Evolutionary conservation across 73 alveolate species (phyloP), one percentile per base, ranked within the genome.

Genomic region (Diophrys appendiculata): DNA sequence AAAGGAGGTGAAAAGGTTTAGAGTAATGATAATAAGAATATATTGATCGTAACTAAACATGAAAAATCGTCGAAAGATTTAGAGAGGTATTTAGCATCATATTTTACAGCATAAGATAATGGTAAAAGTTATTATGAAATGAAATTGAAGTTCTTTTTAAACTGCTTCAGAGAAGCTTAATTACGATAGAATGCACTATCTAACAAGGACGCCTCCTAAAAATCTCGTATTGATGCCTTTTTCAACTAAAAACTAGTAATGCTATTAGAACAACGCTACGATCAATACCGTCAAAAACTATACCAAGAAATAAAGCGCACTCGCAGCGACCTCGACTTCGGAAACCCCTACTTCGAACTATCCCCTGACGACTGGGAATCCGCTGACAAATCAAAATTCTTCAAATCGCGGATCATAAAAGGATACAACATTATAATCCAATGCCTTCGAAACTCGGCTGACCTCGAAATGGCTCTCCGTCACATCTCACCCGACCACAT

Each of bases 81-180:
- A 34, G 60, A 70, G 65, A 13, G 78, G 1, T 70, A 31, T 28
- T 22, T 70, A 5, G 65, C 78, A 34, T 70, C 78, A 1, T 70
- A 30, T 30, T 70, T 70, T 31, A 0, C 33, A 25, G 23, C 22
- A 35, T 31, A 70, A 33, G 78, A 70, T 28, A 33, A 33, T 13
- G 78, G 78, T 23, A 70, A 70, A 23, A 28, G 64, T 70, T 34
- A 28, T 5, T 22, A 28, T 70, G 78, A 70, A 70, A 34, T 70
- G 28, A 70, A 70, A 28, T 23, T 70, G 0, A 70, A 70, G 65
- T 28, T 31, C 65, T 22, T 30, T 34, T 65, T 70, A 3, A 29
- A 70, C 28, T 31, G 33, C 25, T 34, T 22, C 29, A 70, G 22
- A 8, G 65, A 33, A 33, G 26, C 23, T 14, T 25, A 33, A 8